Percentiles rank a stretch among this genome's conserved stretches.
Conservation (phyloP, 345 rosid species). For the Garcia nutans region DNA sequence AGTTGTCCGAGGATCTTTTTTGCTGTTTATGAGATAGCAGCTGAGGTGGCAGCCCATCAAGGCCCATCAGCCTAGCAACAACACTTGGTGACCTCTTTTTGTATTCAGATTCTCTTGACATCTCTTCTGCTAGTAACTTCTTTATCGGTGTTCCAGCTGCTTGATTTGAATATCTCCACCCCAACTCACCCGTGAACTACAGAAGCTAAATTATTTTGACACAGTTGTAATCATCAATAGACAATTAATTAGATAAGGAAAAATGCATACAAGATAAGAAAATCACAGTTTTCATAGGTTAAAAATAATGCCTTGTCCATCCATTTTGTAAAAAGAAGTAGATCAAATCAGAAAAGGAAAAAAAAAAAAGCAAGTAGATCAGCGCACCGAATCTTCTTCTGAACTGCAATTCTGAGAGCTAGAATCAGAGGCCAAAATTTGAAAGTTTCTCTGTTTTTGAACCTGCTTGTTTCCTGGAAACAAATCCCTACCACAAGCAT, state of each 20-base stretch:
- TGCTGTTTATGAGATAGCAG: slow-evolving; percentile 46
- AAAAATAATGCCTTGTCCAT: background rate
- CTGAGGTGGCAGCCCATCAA: slow-evolving; percentile 74
- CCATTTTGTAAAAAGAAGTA: background rate
- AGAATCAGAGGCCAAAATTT: slow-evolving; percentile 53
- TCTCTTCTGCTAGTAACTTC: slow-evolving; percentile 75
- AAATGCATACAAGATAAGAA: background rate
- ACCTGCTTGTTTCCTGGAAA: slow-evolving; percentile 62
- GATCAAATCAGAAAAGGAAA: slow-evolving; percentile 7
- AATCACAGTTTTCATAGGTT: background rate
- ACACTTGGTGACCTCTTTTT: slow-evolving; percentile 75
- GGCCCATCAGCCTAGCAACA: slow-evolving; percentile 93
- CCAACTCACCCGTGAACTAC: slow-evolving; percentile 49
- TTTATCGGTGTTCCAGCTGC: slow-evolving; percentile 57
- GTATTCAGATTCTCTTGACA: slow-evolving; percentile 68
- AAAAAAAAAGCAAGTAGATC: slow-evolving; percentile 20
- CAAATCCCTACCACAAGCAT: slow-evolving; percentile 30
- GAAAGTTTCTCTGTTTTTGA: slow-evolving; percentile 37
- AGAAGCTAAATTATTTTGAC: slow-evolving; percentile 26
- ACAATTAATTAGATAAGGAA: background rate
- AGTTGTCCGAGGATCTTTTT: slow-evolving; percentile 40
- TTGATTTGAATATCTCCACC: slow-evolving; percentile 39
- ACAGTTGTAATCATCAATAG: background rate
- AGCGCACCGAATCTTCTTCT: slow-evolving; percentile 57
- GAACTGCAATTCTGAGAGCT: slow-evolving; percentile 40